Evolutionary conservation across 768 basidiomycete genomes (phyloP).

Genomic region (Favolaschia claudopus): DNA sequence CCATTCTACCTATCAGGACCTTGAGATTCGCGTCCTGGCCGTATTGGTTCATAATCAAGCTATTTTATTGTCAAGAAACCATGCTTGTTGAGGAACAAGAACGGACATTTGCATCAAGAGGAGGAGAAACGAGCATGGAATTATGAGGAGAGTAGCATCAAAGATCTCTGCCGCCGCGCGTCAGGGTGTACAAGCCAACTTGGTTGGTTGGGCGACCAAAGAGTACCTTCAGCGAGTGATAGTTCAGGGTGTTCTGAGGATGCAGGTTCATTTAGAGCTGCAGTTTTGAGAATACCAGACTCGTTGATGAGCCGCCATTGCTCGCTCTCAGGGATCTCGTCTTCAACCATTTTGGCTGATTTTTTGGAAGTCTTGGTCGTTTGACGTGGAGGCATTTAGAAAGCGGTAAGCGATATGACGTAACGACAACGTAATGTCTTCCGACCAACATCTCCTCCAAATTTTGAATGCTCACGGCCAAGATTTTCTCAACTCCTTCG

Average conservation of each 20-base stretch:
- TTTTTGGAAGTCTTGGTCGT: not conserved
- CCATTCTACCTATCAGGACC: slow-evolving; percentile 62
- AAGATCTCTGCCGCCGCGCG: slow-evolving; percentile 68
- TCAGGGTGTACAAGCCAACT: not conserved
- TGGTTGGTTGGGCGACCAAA: not conserved
- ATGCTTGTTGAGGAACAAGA: not conserved
- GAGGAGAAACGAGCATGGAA: slow-evolving; percentile 78
- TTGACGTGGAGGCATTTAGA: not conserved
- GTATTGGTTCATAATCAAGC: slow-evolving; percentile 83
- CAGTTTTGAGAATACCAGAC: slow-evolving; percentile 64
- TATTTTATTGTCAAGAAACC: slow-evolving; percentile 35
- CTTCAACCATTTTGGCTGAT: no score
- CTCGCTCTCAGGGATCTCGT: slow-evolving; percentile 73
- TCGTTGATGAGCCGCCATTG: slow-evolving; percentile 80
- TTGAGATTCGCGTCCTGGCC: slow-evolving; percentile 60
- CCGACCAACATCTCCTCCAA: slow-evolving; percentile 47
- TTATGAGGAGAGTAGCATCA: slow-evolving; percentile 66
- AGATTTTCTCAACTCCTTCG: slow-evolving; percentile 54
- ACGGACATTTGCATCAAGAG: slow-evolving; percentile 88
- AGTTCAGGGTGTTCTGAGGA: slow-evolving; percentile 20
- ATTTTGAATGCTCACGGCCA: slow-evolving; percentile 57
- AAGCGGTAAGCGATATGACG: not conserved
- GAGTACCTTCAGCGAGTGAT: slow-evolving; percentile 5
- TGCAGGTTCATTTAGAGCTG: no score
- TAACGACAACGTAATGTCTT: slow-evolving; percentile 7